Evolutionary conservation across 2,329 filamentous ascomycete species (phyloP), one percentile per base, ranked within the genome.

Genomic region (Exophiala aquamarina): DNA sequence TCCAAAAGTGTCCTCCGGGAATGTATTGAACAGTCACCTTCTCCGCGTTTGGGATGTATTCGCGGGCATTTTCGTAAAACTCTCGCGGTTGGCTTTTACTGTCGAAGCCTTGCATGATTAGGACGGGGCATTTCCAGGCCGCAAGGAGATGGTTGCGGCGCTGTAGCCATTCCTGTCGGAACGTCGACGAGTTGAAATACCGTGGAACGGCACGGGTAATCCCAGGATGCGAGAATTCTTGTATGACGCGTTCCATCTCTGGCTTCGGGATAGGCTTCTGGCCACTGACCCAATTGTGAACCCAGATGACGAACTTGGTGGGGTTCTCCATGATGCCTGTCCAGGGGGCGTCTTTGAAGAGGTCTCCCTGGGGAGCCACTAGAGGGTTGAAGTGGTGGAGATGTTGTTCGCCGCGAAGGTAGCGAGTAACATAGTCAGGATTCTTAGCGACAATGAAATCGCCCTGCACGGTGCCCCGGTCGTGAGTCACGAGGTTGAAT

Each of bases 391-490:
- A 50, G 21, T 50, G 47, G 13, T 32, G 42, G 3, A 50, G 26
- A 17, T 50, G 47, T 19, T 50, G 47, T 20, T 50, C 47, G 8
- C 47, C 47, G 14, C 47, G 29, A 5, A 11, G 42, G 17, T 50
- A 50, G 31, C 47, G 47, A 1, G 46, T 21, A 3, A 50, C 33
- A 2, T n/a, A 2, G 3, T 46, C 42, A 1, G 47, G 42, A 19
- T 50, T 36, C 9, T 50, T 46, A 3, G 47, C 47, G 4, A 29
- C 47, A 20, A 50, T 45, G 14, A 15, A 50, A 28, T 50, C 47
- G 1, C 42, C 47, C 14, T 45, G 47, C 5, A 46, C 37, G 10
- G 47, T 50, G 19, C 47, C 47, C 14, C 47, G 36, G 21, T 50
- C 47, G 17, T 50, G 47, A 7, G 31, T 41, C 36, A 50, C 19